Percentiles rank a stretch among this genome's conserved stretches.
These are phyloP conservation scores for Lipomyces mesembrius DNA, from an alignment of 805 yeast species.

Conservation along the genomic window DNA sequence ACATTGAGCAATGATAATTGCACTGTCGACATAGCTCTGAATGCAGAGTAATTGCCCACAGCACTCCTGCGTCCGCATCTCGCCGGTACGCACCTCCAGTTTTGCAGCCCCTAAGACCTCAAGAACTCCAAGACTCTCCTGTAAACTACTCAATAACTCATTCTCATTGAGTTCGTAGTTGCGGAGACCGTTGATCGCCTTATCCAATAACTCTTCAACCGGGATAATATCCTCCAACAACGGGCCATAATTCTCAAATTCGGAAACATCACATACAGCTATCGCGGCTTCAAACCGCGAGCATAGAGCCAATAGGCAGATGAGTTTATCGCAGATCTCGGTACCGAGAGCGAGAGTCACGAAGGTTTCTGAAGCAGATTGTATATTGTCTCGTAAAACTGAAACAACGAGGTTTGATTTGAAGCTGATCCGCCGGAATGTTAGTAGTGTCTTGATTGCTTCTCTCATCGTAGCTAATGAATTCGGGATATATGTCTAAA, in stretches of 20 bases:
- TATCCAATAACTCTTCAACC: conserved; percentile 17
- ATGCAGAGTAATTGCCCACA: conserved; percentile 2
- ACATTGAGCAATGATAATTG: neutral
- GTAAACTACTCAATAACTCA: neutral
- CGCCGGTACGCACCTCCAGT: neutral
- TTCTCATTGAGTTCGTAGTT: neutral
- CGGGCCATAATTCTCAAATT: conserved; percentile 30
- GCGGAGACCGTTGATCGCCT: conserved; percentile 5
- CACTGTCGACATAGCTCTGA: conserved; percentile 15
- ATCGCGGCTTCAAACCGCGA: conserved; percentile 17
- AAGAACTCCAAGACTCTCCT: neutral
- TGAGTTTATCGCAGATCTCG: conserved; percentile 26
- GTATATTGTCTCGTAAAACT: conserved; percentile 3
- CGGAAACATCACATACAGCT: conserved; percentile 16
- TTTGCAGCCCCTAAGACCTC: neutral
- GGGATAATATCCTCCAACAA: conserved; percentile 13
- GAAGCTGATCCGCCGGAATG: conserved; percentile 22
- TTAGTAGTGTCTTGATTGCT: conserved; percentile 18
- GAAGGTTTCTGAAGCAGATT: neutral
- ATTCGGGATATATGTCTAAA: conserved; percentile 15
- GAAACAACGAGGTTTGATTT: conserved; percentile 19
- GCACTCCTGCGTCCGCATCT: neutral
- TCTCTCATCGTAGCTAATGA: conserved; percentile 27
- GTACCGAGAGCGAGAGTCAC: conserved; percentile 16
- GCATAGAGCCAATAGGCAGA: neutral